phyloP scores from a whole-genome alignment of 1,284 basidiomycete species.

The Papiliotrema nemorosa region DNA sequence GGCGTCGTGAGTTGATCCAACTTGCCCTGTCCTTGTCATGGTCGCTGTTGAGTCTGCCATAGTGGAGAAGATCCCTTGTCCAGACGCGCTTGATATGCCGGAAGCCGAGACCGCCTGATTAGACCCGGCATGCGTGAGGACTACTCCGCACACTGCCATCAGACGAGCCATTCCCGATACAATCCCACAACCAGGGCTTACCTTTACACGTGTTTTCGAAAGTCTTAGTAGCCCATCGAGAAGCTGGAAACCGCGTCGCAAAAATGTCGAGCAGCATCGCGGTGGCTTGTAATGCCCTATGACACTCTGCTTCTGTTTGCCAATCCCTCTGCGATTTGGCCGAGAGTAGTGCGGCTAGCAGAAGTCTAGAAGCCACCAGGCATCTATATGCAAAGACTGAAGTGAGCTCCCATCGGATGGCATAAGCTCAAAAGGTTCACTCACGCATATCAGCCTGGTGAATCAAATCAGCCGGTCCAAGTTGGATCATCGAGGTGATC shows the following conservation, averaged over 20 bases:
- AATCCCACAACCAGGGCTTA: not conserved
- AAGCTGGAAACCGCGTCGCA: not conserved
- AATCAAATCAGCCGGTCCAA: not conserved
- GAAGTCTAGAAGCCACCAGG: not conserved
- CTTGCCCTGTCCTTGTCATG: too few relatives aligned
- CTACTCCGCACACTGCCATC: not conserved
- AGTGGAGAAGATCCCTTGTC: not conserved
- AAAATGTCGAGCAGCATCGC: not conserved
- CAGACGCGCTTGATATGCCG: too few relatives aligned
- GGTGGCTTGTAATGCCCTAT: not conserved
- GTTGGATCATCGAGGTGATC: not conserved
- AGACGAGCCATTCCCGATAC: not conserved
- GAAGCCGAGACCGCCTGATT: not conserved
- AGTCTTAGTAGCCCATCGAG: not conserved
- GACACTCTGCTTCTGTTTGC: not conserved
- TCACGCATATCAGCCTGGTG: not conserved
- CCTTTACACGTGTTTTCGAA: not conserved
- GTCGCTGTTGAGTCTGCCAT: too few relatives aligned
- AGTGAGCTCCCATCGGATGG: too few relatives aligned
- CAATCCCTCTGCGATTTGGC: not conserved
- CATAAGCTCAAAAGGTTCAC: not conserved
- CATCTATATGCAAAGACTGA: not conserved
- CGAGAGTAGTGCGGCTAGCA: not conserved
- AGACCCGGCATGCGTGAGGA: not conserved
- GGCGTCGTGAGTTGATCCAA: too few relatives aligned